Base-by-base conservation (phyloP, 116 monocot species). In the Iris pallida region DNA sequence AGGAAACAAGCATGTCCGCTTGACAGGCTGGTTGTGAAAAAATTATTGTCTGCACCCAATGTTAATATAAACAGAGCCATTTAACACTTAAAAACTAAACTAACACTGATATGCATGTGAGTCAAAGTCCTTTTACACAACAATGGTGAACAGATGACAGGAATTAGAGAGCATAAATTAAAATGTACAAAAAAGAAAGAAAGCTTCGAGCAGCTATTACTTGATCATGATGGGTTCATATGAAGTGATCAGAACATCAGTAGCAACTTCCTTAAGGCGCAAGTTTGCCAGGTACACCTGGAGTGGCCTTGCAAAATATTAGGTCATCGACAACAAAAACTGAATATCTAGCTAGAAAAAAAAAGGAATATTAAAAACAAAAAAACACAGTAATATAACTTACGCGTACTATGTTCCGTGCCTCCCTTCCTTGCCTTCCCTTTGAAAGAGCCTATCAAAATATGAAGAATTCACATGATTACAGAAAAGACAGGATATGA, bases 251-350 rank as follows among this genome's bases (percentile, higher is more conserved):
- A 89, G 72, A 45, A 95, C 79, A 75, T 95, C 95, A 8, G 95
- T 86, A 11, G 60, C 72, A 73, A 78, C 95, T 69, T 89, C 83
- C 77, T 86, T 86, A 14, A 91, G 84, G 40, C 85, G 86, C 64
- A 91, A 75, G 77, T 91, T 91, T 65, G 91, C 91, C 51, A 91
- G 57, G 75, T 95, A 91, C 40, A 89, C 86, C 91, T 91, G 64
- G 58, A 69, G 18, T 53, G 9, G 8, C 56, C 0, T 51, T 64
- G 62, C 18, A 61, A 47, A 45, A 64, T 45, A 3, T 74, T 42
- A 74, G 12, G 45, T 3, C 55, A 53, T 30, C 49, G 47, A 18
- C 17, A 64, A 7, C 17, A 45, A 6, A 18, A 64, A 47, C 6
- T 30, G 19, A 51, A 64, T 47, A 19, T 47, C 45, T 64, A 47